Base-by-base conservation (phyloP, 129 eudicot genomes). In the Ambrosia artemisiifolia region DNA sequence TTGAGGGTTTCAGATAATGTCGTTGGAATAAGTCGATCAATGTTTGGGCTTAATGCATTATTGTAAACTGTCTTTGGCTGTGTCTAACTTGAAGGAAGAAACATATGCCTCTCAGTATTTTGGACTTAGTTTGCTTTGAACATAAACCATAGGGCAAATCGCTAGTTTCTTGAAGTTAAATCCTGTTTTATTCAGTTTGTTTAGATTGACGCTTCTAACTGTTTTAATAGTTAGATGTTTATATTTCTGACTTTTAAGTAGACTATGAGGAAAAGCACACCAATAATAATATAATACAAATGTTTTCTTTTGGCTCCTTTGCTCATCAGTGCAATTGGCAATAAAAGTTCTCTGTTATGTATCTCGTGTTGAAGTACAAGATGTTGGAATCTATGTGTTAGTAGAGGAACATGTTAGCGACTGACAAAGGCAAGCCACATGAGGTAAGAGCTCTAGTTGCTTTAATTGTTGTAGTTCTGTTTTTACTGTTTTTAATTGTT, bases 351-450 rank as follows among this genome's bases (percentile, higher is more conserved):
- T 18, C 16, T 48, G 2, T 40, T 32, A 17, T 72, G n/a, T 33
- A 34, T 69, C 69, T 63, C 42, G 62, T n/a, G 69, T 63, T 76
- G 75, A 38, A 59, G 54, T 55, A 62, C 59, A 42, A 65, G 17
- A 40, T 32, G 70, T 47, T 55, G 81, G 72, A 76, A 70, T 56
- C 51, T 59, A 32, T 12, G 43, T 76, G 60, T 36, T 18, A 53
- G 64, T 80, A 46, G 71, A 63, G 64, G 80, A 82, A 65, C 73
- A 82, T 89, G 81, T n/a, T 80, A 57, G 77, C 43, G 78, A 67
- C 69, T 85, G 87, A 63, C 73, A 73, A 71, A 76, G 79, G 73
- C 69, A 75, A 68, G 72, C 57, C 83, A 76, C 71, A 81, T 74
- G 86, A 85, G 86, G 96, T 79, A 81, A 79, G 72, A 60, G 35